Evolutionary conservation across 805 yeast genomes (phyloP), one percentile per base, ranked within the genome.

Genomic region (Torulaspora microellipsoides): DNA sequence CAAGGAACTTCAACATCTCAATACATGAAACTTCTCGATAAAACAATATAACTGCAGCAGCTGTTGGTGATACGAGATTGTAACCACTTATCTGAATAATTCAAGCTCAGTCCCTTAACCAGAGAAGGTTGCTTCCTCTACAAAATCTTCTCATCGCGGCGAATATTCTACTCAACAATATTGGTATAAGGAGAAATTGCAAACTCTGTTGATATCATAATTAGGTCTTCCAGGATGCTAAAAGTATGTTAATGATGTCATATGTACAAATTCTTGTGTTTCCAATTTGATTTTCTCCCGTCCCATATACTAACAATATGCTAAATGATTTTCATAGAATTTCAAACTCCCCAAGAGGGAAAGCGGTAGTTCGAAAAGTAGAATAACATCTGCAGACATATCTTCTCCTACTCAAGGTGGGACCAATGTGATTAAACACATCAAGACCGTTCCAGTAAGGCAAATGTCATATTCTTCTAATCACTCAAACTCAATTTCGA

Each of bases 321-420:
- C 8, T 8, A 8, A 42, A 31, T 29, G 23, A 23, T 14, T 15
- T 10, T 14, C n/a, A 12, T 27, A 62, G 54, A 58, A 59, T 31
- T 59, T 65, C 44, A 62, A 59, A 40, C 46, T 59, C 6, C 46
- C 59, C 1, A 58, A 56, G 34, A 55, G 59, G 43, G 64, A 60
- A 15, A 53, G 60, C 30, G 46, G 49, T 20, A 50, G 55, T 11
- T 46, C 60, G 3, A 58, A 56, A 40, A 50, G 60, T 8, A 55
- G 65, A 36, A 61, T 65, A 12, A 60, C 63, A 1, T 62, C 67
- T 10, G 59, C 66, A 12, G 67, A 65, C 40, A 65, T 65, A n/a
- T 65, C 69, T 3, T 54, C 61, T 0, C 68, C 69, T 1, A 46
- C 51, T 17, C 38, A 46, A 8, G 59, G 56, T 17, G 45, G 42